Evolutionary conservation across 2,329 filamentous ascomycete genomes (phyloP).

Genomic region (Iodosphaeria phyllophila): DNA sequence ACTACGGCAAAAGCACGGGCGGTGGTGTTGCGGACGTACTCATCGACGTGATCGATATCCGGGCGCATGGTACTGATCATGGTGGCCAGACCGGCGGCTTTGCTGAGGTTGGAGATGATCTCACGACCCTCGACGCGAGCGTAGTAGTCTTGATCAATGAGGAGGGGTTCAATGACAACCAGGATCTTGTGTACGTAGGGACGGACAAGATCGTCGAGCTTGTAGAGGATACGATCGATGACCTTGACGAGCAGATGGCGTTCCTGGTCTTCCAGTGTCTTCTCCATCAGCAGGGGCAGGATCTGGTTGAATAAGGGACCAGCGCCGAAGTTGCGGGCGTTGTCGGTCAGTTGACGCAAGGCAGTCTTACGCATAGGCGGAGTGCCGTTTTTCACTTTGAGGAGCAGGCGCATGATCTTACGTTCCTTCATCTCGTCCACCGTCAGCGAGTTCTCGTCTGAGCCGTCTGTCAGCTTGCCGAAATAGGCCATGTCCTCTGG

Average conservation of each 20-base stretch:
- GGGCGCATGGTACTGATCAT: conserved; percentile 99
- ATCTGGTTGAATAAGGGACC: conserved; percentile 95
- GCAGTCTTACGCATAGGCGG: conserved; percentile 98
- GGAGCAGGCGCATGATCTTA: conserved; percentile 90
- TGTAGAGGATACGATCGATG: conserved; percentile 95
- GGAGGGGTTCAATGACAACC: conserved; percentile 94
- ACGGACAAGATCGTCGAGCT: conserved; percentile 87
- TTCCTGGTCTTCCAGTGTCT: conserved; percentile 92
- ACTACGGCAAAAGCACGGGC: conserved; percentile 94
- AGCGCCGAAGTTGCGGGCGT: conserved; percentile 88
- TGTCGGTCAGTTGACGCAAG: conserved; percentile 90
- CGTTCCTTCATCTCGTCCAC: conserved; percentile 94
- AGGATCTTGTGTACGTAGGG: conserved; percentile 97
- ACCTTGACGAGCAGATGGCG: conserved; percentile 97
- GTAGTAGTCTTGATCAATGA: conserved; percentile 99
- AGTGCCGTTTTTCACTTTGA: conserved; percentile 98
- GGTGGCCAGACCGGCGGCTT: conserved; percentile 87
- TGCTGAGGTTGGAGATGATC: conserved; percentile 95
- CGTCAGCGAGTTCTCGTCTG: conserved; percentile 76
- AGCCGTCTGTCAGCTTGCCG: conserved; percentile 86
- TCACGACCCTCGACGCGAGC: conserved; percentile 94
- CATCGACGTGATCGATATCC: conserved; percentile 95
- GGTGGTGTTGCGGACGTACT: conserved; percentile 96
- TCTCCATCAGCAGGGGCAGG: conserved; percentile 91
- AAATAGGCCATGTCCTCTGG: conserved; percentile 98